phyloP scores from a whole-genome alignment of 805 yeast genomes.

The Yamadazyma olivae region DNA sequence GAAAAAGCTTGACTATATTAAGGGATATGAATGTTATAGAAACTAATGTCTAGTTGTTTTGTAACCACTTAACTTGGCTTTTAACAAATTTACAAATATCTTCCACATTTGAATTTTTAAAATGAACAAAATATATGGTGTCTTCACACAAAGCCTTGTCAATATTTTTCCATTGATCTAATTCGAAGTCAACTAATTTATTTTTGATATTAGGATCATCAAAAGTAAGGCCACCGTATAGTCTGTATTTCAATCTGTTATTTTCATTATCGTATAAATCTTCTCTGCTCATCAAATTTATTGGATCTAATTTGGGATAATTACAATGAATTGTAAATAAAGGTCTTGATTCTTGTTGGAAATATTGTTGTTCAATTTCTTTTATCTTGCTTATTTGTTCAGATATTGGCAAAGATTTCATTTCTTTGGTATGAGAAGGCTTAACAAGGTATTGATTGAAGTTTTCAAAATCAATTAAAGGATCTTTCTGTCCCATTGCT shows the following conservation, averaged over 20 bases:
- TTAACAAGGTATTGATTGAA: conserved; percentile 10
- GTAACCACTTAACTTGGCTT: conserved; percentile 27
- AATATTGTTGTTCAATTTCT: conserved; percentile 15
- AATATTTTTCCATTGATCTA: conserved; percentile 28
- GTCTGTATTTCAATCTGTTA: conserved; percentile 22
- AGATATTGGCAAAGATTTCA: conserved; percentile 13
- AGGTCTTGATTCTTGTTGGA: conserved; percentile 18
- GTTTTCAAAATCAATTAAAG: conserved; percentile 19
- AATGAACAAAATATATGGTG: conserved; percentile 22
- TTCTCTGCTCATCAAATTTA: conserved; percentile 18
- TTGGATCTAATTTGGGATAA: conserved; percentile 35
- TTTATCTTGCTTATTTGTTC: conserved; percentile 24
- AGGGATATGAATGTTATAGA: too few relatives aligned
- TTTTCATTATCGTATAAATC: conserved; percentile 24
- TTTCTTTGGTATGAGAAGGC: conserved; percentile 7
- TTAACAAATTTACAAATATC: conserved; percentile 24
- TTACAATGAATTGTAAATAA: conserved; percentile 33
- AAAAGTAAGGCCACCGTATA: conserved; percentile 22
- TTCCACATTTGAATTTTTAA: conserved; percentile 16
- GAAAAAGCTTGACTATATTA: too few relatives aligned
- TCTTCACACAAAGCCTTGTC: conserved; percentile 23
- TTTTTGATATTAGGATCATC: conserved; percentile 12
- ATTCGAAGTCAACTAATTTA: conserved; percentile 25
- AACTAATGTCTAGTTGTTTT: background rate
- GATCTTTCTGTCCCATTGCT: conserved; percentile 34